A percentile compares a stretch with the other conserved stretches of the same genome.
phyloP scores from a whole-genome alignment of 1,284 basidiomycete species.

The Rhodofomes roseus region DNA sequence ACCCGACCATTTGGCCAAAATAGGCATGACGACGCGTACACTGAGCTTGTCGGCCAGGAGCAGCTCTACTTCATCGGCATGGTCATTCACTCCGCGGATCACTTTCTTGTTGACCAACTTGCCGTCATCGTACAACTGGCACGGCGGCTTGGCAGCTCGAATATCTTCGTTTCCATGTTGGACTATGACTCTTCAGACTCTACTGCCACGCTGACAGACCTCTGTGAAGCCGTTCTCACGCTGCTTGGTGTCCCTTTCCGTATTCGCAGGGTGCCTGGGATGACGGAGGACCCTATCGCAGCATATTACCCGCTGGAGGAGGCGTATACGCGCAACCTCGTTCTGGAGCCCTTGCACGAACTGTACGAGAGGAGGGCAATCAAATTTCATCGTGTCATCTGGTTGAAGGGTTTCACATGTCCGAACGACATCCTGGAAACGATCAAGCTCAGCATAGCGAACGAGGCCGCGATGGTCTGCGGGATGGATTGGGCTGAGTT shows the following conservation, averaged over 20 bases:
- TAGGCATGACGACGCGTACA: slow-evolving; percentile 79
- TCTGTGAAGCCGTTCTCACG: slow-evolving; percentile 89
- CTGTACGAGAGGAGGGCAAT: slow-evolving; percentile 73
- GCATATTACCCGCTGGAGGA: slow-evolving; percentile 95
- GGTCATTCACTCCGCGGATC: slow-evolving; percentile 93
- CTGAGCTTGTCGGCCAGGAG: slow-evolving; percentile 77
- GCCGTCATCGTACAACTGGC: slow-evolving; percentile 94
- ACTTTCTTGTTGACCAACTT: slow-evolving; percentile 95
- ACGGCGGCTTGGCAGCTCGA: slow-evolving; percentile 80
- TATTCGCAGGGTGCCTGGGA: slow-evolving; percentile 81
- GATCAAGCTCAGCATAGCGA: slow-evolving; percentile 82
- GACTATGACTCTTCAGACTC: slow-evolving; percentile 93
- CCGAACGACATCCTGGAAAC: slow-evolving; percentile 95
- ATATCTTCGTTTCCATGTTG: slow-evolving; percentile 93
- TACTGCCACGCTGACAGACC: slow-evolving; percentile 86
- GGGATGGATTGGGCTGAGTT: slow-evolving; percentile 99
- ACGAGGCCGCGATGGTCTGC: slow-evolving; percentile 94
- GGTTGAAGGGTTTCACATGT: slow-evolving; percentile 97
- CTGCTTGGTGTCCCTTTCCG: slow-evolving; percentile 89
- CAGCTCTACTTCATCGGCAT: slow-evolving; percentile 92
- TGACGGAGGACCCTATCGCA: slow-evolving; percentile 81
- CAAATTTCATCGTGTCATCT: slow-evolving; percentile 85
- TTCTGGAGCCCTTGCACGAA: slow-evolving; percentile 86
- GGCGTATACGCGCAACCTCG: slow-evolving; percentile 87
- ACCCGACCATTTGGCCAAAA: slow-evolving; percentile 89